Base-by-base conservation (phyloP, 139 green algal genomes). In the Chloropicon primus region DNA sequence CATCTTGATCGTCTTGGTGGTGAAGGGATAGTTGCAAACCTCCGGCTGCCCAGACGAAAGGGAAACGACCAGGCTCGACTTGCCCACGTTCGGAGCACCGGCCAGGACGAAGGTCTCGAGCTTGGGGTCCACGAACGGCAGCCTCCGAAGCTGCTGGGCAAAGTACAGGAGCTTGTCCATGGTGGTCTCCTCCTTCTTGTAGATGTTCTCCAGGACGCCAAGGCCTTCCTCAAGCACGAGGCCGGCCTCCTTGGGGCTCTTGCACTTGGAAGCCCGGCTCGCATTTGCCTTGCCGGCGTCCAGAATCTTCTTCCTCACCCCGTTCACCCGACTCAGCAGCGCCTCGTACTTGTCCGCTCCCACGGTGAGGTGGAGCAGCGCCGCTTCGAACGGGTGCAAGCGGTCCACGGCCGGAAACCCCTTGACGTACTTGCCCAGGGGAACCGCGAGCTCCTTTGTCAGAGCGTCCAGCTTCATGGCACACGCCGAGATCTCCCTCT, bases 11-110 rank as follows among this genome's bases (percentile, higher is more conserved):
- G 81, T 93, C 25, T 90, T 85, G 0, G 95, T 99, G 76, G 95
- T 99, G 87, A 99, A 99, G 22, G 95, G 95, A 85, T 99, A 99
- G 86, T 98, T 93, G 78, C 91, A 93, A 71, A 99, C 87, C 85
- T 97, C 82, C 2, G 91, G 91, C 72, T 83, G 80, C 2, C 91
- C 91, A 22, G 82, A 88, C 2, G 91, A 97, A 54, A 98, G 85
- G n/a, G 90, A 77, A 29, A 89, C 78, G 23, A 98, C 94, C 1
- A 99, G 87, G 1, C 83, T 93, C 1, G 84, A 93, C 84, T 99
- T 99, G 82, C 95, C 95, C 41, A 98, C 94, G 80, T 98, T 97
- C 28, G 93, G 93, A 1, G 93, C 93, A 0, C 93, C 91, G 54
- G 94, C 90, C 62, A 96, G 82, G 3, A 87, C 92, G 22, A 98